Percentiles rank a stretch among this genome's conserved stretches.
phyloP scores from a whole-genome alignment of 2,329 filamentous ascomycete species.

The Scedosporium apiospermum region DNA sequence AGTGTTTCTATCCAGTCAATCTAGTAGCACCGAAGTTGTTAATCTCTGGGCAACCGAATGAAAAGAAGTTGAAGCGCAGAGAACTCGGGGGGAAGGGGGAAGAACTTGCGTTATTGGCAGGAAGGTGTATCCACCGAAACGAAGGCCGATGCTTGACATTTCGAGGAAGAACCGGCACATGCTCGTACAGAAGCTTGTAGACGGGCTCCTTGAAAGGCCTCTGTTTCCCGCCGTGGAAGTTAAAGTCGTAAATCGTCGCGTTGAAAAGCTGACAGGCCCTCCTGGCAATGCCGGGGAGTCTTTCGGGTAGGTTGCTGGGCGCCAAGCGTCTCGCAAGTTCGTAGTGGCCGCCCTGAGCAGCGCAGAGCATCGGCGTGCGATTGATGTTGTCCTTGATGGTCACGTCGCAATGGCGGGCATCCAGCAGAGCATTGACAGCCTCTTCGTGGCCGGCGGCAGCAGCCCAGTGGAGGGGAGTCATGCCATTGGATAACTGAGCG shows the following conservation, averaged over 20 bases:
- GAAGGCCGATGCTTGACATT: conserved; percentile 7
- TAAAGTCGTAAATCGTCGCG: conserved; percentile 5
- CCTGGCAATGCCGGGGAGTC: background rate
- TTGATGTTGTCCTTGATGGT: conserved; percentile 5
- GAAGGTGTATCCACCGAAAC: conserved; percentile 6
- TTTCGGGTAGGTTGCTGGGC: background rate
- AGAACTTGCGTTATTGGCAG: conserved; percentile 4
- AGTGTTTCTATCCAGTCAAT: conserved; percentile 7
- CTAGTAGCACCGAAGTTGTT: background rate
- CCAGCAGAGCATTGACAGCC: conserved; percentile 15
- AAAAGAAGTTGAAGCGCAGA: background rate
- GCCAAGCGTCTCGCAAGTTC: background rate
- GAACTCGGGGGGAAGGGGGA: background rate
- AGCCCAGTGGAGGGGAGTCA: conserved; percentile 22
- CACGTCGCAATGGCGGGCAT: background rate
- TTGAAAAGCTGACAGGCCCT: conserved; percentile 1
- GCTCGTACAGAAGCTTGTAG: conserved; percentile 5
- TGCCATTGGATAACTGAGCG: conserved; percentile 17
- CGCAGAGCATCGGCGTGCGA: conserved; percentile 4
- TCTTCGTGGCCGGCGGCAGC: conserved; percentile 20
- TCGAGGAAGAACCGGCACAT: background rate
- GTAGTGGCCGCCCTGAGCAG: background rate
- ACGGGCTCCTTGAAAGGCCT: conserved; percentile 2
- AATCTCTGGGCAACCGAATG: no score
- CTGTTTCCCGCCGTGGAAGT: conserved; percentile 5